These are phyloP conservation scores for Wickerhamomyces tratensis DNA, from an alignment of 805 yeast species.

Conservation along the genomic window DNA sequence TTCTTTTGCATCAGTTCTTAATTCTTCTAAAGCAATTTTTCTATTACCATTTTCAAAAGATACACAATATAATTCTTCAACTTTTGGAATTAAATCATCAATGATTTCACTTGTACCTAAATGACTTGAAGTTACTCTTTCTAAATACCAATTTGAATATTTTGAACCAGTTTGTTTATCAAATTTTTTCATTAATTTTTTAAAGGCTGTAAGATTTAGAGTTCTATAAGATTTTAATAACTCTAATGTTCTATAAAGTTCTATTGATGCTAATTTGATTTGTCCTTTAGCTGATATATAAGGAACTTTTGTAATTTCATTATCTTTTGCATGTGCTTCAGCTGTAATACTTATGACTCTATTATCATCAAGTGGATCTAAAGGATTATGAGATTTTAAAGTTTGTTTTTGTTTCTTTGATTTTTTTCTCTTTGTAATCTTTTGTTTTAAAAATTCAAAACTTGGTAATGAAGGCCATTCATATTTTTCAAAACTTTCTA, in stretches of 20 bases:
- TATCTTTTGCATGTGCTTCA: slow-evolving; percentile 38
- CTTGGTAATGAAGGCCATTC: slow-evolving; percentile 34
- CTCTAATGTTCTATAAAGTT: slow-evolving; percentile 65
- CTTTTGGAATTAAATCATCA: slow-evolving; percentile 51
- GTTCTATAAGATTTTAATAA: slow-evolving; percentile 61
- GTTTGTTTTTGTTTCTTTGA: neutral
- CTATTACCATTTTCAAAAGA: slow-evolving; percentile 65
- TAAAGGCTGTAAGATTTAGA: slow-evolving; percentile 77
- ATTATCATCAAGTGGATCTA: too few species aligned
- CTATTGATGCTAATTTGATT: slow-evolving; percentile 58
- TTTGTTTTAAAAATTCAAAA: slow-evolving; percentile 21
- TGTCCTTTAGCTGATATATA: slow-evolving; percentile 58
- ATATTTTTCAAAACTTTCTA: slow-evolving; percentile 21
- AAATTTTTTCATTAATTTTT: slow-evolving; percentile 83
- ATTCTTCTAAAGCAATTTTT: slow-evolving; percentile 56
- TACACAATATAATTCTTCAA: slow-evolving; percentile 59
- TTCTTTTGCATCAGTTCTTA: slow-evolving; percentile 36
- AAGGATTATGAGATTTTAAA: neutral
- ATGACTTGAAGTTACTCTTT: slow-evolving; percentile 44
- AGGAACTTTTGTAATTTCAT: slow-evolving; percentile 33
- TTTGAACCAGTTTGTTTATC: slow-evolving; percentile 59
- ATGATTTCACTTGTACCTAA: slow-evolving; percentile 55
- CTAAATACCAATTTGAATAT: slow-evolving; percentile 40
- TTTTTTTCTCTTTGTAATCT: neutral
- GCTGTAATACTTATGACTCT: too few species aligned